Conservation (phyloP, 1,284 basidiomycete species). For the Tremellales sp. region DNA sequence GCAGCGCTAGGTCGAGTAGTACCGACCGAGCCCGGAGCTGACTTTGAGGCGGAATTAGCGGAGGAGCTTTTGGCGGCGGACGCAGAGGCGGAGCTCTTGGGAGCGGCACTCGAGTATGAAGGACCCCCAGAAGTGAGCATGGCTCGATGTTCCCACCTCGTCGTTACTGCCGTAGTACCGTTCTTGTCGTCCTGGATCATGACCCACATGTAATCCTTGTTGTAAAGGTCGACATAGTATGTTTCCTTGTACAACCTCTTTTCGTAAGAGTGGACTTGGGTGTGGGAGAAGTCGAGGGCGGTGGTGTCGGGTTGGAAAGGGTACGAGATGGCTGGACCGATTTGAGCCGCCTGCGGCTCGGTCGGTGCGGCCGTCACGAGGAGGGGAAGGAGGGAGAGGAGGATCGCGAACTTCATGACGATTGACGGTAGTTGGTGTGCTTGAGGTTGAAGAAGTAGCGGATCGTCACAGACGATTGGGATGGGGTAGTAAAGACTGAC, state of each 20-base stretch:
- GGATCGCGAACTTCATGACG: not conserved
- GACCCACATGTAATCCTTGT: not conserved
- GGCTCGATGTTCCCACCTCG: not conserved
- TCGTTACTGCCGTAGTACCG: not conserved
- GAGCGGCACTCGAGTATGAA: not conserved
- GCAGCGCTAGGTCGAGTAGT: not conserved
- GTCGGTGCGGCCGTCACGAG: not conserved
- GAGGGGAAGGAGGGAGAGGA: constrained; percentile 2
- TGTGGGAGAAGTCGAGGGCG: not conserved
- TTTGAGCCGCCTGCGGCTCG: not conserved
- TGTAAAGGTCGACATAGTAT: not conserved
- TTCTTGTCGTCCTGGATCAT: not conserved
- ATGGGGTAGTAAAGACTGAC: not conserved
- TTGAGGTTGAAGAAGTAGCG: too few relatives aligned
- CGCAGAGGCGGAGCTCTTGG: not conserved
- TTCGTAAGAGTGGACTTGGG: not conserved
- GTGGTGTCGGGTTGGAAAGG: not conserved
- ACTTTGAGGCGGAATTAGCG: not conserved
- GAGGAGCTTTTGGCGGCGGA: not conserved
- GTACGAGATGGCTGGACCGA: not conserved
- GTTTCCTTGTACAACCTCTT: not conserved
- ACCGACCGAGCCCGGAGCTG: not conserved
- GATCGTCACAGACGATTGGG: not conserved
- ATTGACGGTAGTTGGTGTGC: not conserved
- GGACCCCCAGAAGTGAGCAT: not conserved